These are phyloP conservation scores for Talaromyces sp. DNA, from an alignment of 2,329 filamentous ascomycete genomes.

Conservation along the genomic window DNA sequence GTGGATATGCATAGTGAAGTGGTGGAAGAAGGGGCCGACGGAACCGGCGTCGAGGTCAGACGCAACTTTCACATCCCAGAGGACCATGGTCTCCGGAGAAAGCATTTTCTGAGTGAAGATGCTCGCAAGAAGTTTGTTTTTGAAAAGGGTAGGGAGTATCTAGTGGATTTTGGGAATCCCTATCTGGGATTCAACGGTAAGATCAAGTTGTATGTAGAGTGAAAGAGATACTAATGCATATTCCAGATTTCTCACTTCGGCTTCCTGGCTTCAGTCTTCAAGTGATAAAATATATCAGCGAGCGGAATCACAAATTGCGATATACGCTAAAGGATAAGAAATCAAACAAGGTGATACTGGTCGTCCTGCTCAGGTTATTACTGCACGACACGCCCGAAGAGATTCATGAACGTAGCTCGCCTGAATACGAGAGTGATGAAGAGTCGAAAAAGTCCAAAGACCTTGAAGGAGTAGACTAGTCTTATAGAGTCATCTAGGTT, in stretches of 20 bases:
- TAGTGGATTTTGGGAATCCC: slow-evolving; percentile 78
- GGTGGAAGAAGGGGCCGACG: slow-evolving; percentile 63
- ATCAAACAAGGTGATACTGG: slow-evolving; percentile 71
- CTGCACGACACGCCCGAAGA: slow-evolving; percentile 25
- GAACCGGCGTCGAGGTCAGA: slow-evolving; percentile 47
- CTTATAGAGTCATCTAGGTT: not conserved
- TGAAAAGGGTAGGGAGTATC: slow-evolving; percentile 57
- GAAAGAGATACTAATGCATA: not conserved
- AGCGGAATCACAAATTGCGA: slow-evolving; percentile 77
- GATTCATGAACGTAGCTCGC: not conserved
- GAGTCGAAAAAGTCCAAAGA: not conserved
- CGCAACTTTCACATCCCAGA: slow-evolving; percentile 47
- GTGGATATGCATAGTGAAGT: slow-evolving; percentile 44
- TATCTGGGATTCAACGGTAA: slow-evolving; percentile 79
- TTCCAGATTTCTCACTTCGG: slow-evolving; percentile 32
- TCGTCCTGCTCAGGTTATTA: slow-evolving; percentile 73
- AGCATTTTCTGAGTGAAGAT: slow-evolving; percentile 54
- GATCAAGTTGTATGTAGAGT: not conserved
- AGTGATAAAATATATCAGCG: slow-evolving; percentile 38
- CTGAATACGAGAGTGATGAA: not conserved
- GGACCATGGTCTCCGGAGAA: slow-evolving; percentile 51
- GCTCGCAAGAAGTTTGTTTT: slow-evolving; percentile 56
- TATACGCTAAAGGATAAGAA: slow-evolving; percentile 81
- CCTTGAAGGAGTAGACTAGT: not conserved
- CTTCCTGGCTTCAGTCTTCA: slow-evolving; percentile 32